phyloP scores from a whole-genome alignment of 1,284 basidiomycete genomes.

The Ceraceosorus guamensis region DNA sequence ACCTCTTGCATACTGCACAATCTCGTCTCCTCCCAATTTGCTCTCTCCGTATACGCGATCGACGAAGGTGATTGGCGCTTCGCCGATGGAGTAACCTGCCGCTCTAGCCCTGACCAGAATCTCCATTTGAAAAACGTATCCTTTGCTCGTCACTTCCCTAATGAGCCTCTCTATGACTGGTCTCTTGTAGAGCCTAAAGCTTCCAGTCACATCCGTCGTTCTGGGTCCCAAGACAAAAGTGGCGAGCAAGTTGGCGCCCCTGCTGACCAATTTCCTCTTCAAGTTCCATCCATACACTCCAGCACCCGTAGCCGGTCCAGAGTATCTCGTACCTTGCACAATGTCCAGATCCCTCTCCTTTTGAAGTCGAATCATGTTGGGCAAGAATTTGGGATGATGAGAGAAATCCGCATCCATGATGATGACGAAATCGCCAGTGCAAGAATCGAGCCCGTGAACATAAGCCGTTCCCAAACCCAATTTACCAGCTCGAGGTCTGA shows the following conservation, averaged over 20 bases:
- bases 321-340: slow-evolving; percentile 34
- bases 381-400: slow-evolving; percentile 55
- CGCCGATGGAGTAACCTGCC: slow-evolving; percentile 73
- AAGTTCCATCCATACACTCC: slow-evolving; percentile 37
- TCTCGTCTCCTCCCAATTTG: slow-evolving; percentile 78
- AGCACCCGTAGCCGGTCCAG: slow-evolving; percentile 28
- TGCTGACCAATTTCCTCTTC: slow-evolving; percentile 32
- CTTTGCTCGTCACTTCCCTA: slow-evolving; percentile 70
- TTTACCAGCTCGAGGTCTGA: slow-evolving; percentile 78
- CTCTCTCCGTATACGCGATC: slow-evolving; percentile 86
- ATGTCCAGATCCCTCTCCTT: slow-evolving; percentile 22
- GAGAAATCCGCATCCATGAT: slow-evolving; percentile 97
- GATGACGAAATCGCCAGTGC: slow-evolving; percentile 84
- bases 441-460: slow-evolving; percentile 79
- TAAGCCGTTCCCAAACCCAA: slow-evolving; percentile 85
- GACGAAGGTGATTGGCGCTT: slow-evolving; percentile 87
- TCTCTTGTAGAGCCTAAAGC: slow-evolving; percentile 62
- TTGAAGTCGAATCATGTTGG: slow-evolving; percentile 29
- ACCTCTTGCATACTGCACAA: slow-evolving; percentile 79
- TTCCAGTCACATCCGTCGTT: slow-evolving; percentile 36
- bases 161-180: slow-evolving; percentile 74
- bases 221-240: slow-evolving; percentile 27
- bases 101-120: slow-evolving; percentile 83
- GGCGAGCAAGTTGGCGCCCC: slow-evolving; percentile 30
- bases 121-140: slow-evolving; percentile 95